Evolutionary conservation across 768 basidiomycete species (phyloP), one percentile per base, ranked within the genome.

Genomic region (Glaciozyma martinii): DNA sequence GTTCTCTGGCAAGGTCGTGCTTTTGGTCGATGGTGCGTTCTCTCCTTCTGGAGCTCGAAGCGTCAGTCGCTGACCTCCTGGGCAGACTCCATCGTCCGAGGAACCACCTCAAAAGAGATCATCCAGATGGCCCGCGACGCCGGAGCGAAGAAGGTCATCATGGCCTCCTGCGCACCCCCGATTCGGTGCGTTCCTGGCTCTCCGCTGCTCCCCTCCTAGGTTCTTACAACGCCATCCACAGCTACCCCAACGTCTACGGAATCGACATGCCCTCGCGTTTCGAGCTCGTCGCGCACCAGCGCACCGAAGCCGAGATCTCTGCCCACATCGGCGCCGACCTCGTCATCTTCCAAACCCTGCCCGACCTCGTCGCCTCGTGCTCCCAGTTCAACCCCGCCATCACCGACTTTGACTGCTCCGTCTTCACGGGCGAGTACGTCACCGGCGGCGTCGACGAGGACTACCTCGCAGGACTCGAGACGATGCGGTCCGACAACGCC

Each of bases 81-180:
- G 44, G 18, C 65, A 95, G 94, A 99, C 77, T 98, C 95, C 0
- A 99, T 99, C 71, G 95, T 99, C 27, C 86, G 95, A 30, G 95
- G 95, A 8, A 99, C 95, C 1, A 99, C 95, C 0, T 98, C 94
- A 19, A 94, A 90, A 75, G 95, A 99, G 76, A 99, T 99, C 67
- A 83, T 99, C 30, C 93, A 97, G 76, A 98, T 99, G 93, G 95
- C 94, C 25, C 93, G 93, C 75, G 95, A 99, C 73, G 95, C 95
- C 21, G 95, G 95, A 21, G 94, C 95, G 23, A 91, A 88, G 77
- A 89, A 88, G 71, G 90, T 99, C 73, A 87, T 97, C 67, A 85
- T 98, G 54, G 95, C 95, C 1, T 94, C 91, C 57, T 98, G 95
- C 74, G 90, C 95, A 12, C 95, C 95, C 9, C 90, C 95, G 1